These are phyloP conservation scores for Sclerotinia minor DNA, from an alignment of 2,329 filamentous ascomycete genomes.

Conservation along the genomic window DNA sequence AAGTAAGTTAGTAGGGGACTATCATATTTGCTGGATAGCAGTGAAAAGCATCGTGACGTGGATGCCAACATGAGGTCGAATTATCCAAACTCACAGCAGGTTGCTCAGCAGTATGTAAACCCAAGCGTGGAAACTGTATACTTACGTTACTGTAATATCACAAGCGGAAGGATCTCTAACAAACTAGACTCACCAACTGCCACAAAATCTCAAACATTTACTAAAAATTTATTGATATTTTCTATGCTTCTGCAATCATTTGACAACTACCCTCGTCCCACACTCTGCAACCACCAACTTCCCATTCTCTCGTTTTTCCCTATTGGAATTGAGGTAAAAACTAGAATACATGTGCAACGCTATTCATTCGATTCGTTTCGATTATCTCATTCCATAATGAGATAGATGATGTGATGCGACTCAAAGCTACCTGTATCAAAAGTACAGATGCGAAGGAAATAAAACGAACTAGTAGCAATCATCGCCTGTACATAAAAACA, in stretches of 20 bases:
- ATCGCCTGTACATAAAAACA: constrained; percentile 35
- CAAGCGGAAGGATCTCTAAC: not conserved
- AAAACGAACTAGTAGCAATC: constrained; percentile 39
- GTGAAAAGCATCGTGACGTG: constrained; percentile 18
- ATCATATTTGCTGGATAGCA: not conserved
- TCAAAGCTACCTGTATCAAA: constrained; percentile 35
- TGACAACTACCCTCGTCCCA: not conserved
- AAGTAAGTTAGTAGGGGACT: constrained; percentile 15
- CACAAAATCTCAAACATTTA: not conserved
- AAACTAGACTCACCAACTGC: not conserved
- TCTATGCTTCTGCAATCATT: constrained; percentile 15
- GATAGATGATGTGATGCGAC: constrained; percentile 37
- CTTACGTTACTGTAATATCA: constrained; percentile 11
- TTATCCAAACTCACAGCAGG: not conserved
- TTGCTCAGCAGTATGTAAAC: not conserved
- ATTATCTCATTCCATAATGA: constrained; percentile 16
- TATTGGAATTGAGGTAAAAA: constrained; percentile 27
- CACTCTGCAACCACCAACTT: constrained; percentile 32
- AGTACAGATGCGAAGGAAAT: constrained; percentile 41
- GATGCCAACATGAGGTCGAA: constrained; percentile 22
- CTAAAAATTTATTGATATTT: constrained; percentile 22
- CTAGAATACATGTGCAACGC: constrained; percentile 43
- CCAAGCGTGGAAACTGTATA: constrained; percentile 1
- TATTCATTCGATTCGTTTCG: constrained; percentile 31
- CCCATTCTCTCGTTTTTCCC: constrained; percentile 34